Conservation (phyloP, 148 eudicot species). For the Rhododendron vialii region DNA sequence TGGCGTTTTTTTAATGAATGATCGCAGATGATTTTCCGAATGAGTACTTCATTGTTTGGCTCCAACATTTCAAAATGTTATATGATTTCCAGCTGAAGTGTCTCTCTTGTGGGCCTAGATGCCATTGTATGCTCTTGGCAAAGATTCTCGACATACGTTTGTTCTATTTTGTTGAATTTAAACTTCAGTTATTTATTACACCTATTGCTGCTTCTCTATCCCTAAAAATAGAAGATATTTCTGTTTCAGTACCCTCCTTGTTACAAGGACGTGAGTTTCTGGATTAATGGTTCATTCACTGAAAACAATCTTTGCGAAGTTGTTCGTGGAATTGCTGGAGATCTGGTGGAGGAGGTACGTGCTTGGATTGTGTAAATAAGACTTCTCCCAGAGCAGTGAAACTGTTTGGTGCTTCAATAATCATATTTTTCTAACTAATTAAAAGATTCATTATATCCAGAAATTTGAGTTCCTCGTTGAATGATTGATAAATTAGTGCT, state of each 20-base stretch:
- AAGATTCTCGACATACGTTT: neutral
- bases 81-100: neutral
- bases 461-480: neutral
- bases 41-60: neutral
- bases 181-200: neutral
- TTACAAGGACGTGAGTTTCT: conserved; percentile 94
- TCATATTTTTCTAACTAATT: neutral
- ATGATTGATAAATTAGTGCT: neutral
- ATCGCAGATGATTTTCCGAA: neutral
- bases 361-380: neutral
- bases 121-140: neutral
- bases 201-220: neutral
- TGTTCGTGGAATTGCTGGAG: conserved; percentile 90
- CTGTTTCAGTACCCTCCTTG: conserved; percentile 83
- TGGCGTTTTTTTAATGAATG: neutral
- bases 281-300: conserved; percentile 84
- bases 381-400: neutral
- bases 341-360: conserved; percentile 88
- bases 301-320: conserved; percentile 96
- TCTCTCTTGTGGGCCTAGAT: neutral
- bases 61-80: neutral
- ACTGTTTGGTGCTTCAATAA: neutral
- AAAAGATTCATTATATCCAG: neutral
- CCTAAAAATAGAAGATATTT: neutral
- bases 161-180: neutral